phyloP scores from a whole-genome alignment of 371 early-diverging fungal genomes.

The Coemansia sp. region DNA sequence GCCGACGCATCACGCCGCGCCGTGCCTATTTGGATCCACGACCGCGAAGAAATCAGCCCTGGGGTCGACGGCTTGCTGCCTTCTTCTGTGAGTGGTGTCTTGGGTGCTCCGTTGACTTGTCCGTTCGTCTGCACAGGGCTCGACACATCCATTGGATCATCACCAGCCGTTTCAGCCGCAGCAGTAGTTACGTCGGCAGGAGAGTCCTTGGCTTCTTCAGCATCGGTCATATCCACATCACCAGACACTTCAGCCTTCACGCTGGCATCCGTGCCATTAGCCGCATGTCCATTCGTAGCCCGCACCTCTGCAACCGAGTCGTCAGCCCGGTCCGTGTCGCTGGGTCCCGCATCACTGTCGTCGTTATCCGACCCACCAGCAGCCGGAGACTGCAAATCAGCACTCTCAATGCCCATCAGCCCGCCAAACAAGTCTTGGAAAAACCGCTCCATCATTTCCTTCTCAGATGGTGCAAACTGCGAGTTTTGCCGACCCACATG shows the following conservation, averaged over 20 bases:
- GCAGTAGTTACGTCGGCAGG: background rate
- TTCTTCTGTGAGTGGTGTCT: slow-evolving; percentile 9
- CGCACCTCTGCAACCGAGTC: background rate
- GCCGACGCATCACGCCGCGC: slow-evolving; percentile 30
- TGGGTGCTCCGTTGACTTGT: slow-evolving; percentile 8
- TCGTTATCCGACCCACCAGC: slow-evolving; percentile 16
- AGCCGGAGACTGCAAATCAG: slow-evolving; percentile 1
- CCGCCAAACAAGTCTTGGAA: slow-evolving; percentile 69
- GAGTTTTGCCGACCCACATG: slow-evolving; percentile 49
- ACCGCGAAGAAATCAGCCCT: slow-evolving; percentile 43
- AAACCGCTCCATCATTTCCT: slow-evolving; percentile 72
- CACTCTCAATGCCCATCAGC: slow-evolving; percentile 64
- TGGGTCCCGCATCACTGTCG: slow-evolving; percentile 46
- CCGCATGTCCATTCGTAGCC: background rate
- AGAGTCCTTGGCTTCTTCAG: too few species aligned
- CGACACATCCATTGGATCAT: slow-evolving; percentile 23
- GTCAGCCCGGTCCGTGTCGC: background rate
- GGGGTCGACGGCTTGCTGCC: slow-evolving; percentile 47
- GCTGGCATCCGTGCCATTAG: background rate
- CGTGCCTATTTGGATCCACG: slow-evolving; percentile 46
- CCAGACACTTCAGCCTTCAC: slow-evolving; percentile 1
- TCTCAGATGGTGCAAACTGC: slow-evolving; percentile 60
- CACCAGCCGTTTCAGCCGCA: background rate
- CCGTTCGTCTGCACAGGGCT: background rate
- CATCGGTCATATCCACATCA: background rate